Evolutionary conservation across 306 rosid species (phyloP).

Genomic region (Vicia faba): DNA sequence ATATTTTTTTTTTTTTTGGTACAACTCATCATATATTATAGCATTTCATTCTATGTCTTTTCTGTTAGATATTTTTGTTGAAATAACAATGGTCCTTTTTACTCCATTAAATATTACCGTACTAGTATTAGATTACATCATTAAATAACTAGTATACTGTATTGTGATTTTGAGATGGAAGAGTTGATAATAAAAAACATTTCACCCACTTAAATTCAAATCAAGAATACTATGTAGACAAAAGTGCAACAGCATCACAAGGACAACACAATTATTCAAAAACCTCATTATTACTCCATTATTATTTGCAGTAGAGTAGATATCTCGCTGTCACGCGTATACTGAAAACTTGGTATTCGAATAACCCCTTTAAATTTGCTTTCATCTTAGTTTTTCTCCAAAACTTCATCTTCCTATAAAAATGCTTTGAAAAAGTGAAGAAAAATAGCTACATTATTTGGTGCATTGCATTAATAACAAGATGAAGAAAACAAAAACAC

Average conservation of each 20-base stretch:
- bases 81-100: no score
- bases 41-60: no score
- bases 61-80: no score
- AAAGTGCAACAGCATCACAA: neutral
- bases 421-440: neutral
- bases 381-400: neutral
- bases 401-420: neutral
- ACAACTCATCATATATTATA: no score
- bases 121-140: no score
- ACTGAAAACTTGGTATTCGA: neutral
- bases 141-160: no score
- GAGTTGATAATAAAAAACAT: no score
- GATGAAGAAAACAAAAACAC: neutral
- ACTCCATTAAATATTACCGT: no score
- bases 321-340: neutral
- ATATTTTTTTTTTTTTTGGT: no score
- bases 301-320: constrained; percentile 12
- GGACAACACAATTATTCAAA: constrained; percentile 19
- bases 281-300: constrained; percentile 13
- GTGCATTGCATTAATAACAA: neutral
- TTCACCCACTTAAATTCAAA: neutral
- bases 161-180: no score
- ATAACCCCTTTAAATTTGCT: neutral
- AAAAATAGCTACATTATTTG: neutral
- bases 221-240: neutral